Evolutionary conservation across 805 yeast genomes (phyloP).

Genomic region (Nakazawaea siamensis): DNA sequence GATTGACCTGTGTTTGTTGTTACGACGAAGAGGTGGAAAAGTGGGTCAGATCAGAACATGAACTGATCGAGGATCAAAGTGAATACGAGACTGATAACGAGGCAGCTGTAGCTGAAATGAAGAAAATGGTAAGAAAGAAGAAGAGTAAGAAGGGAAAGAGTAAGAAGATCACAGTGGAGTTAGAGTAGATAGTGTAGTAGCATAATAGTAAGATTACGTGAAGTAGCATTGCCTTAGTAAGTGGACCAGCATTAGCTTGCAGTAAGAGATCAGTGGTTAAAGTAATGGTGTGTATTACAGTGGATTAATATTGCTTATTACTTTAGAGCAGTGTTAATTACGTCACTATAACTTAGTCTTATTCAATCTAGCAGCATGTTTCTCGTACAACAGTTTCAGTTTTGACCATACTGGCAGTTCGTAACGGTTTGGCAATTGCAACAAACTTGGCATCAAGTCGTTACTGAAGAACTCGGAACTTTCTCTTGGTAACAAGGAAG

Average conservation of each 20-base stretch:
- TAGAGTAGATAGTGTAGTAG: constrained; percentile 29
- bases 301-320: no score
- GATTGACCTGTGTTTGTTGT: constrained; percentile 78
- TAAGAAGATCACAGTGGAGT: constrained; percentile 40
- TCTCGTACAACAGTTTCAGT: constrained; percentile 77
- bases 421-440: constrained; percentile 74
- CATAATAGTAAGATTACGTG: no score
- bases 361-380: constrained; percentile 70
- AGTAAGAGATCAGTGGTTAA: no score
- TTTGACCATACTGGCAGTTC: constrained; percentile 86
- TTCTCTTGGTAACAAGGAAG: constrained; percentile 93
- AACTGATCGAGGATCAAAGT: constrained; percentile 29
- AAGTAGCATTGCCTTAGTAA: no score
- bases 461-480: constrained; percentile 85
- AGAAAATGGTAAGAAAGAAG: constrained; percentile 47
- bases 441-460: constrained; percentile 84
- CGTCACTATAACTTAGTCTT: constrained; percentile 29
- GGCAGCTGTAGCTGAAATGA: constrained; percentile 24
- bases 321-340: no score
- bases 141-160: constrained; percentile 31
- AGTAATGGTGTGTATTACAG: no score
- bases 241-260: no score
- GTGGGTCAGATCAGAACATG: constrained; percentile 56
- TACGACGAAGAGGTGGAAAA: constrained; percentile 76
- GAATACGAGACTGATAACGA: constrained; percentile 74